Base-by-base conservation (phyloP, 129 eudicot species). In the sunflower (Helianthus annuus) region DNA sequence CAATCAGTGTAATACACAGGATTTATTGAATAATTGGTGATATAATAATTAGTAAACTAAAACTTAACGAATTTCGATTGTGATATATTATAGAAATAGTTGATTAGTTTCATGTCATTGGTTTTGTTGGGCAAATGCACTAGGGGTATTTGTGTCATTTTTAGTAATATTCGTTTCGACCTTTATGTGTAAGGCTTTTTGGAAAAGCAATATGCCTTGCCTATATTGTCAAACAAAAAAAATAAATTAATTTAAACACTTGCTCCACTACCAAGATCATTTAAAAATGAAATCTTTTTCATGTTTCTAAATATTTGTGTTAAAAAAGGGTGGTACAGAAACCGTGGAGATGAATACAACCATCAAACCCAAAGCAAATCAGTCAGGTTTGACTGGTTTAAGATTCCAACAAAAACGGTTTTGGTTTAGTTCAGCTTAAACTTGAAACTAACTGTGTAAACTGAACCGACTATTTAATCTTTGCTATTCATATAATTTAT, bases 131-230 rank as follows among this genome's bases (percentile, higher is more conserved):
- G 11, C 38, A 15, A 75, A 58, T 51, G 65, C 55, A 60, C 3
- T 8, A 36, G 49, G 81, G 81, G 76, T 49, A 9, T 59, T 68
- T 36, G 49, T 40, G 76, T 77, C 55, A 77, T 60, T 77, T 76
- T 61, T 13, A 48, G 24, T 69, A 52, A 58, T 48, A 48, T 69
- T 77, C 64, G 7, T 74, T 68, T 36, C 34, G 10, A 55, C 48
- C 22, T 73, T 75, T 75, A 22, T 64, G 54, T 52, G 40, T 14
- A 54, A 36, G 46, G 46, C 69, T 68, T 76, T 60, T 76, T 1
- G 2, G n/a, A 56, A 70, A 76, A 75, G 69, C 52, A 68, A 76
- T 68, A 68, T 68, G 69, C 80, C 69, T 68, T 46, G 24, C 75
- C 49, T 73, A 49, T 36, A 34, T 48, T 29, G 78, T 54, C 71